A percentile compares a stretch with the other conserved stretches of the same genome.
These are phyloP conservation scores for Globisporangium abappressorium DNA, from an alignment of 352 stramenopile species.

Conservation along the genomic window DNA sequence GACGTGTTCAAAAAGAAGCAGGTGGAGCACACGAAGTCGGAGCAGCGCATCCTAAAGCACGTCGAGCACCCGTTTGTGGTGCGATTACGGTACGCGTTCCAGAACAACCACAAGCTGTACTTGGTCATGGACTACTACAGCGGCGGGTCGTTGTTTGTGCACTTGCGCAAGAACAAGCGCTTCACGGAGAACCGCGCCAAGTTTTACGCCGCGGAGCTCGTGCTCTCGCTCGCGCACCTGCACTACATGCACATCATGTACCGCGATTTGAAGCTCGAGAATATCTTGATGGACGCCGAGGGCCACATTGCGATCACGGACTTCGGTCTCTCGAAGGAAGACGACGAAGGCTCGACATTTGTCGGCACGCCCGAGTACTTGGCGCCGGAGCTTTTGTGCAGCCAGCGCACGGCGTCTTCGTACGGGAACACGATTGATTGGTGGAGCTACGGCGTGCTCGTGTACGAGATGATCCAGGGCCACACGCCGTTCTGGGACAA, in stretches of 20 bases:
- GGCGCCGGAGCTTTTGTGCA: conserved; percentile 75
- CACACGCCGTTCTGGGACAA: conserved; percentile 84
- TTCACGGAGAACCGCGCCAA: conserved; percentile 65
- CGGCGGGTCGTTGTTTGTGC: conserved; percentile 82
- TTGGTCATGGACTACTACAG: conserved; percentile 90
- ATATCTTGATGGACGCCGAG: conserved; percentile 86
- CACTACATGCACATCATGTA: conserved; percentile 90
- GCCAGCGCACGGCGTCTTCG: conserved; percentile 61
- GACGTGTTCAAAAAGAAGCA: conserved; percentile 87
- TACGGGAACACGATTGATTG: conserved; percentile 88
- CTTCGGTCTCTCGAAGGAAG: conserved; percentile 86
- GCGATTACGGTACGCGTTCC: conserved; percentile 83
- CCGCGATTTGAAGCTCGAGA: conserved; percentile 88
- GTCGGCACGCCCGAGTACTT: conserved; percentile 84
- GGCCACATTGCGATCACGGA: conserved; percentile 86
- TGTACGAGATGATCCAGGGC: conserved; percentile 88
- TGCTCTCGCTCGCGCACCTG: conserved; percentile 78
- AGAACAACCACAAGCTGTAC: conserved; percentile 87
- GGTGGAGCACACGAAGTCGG: conserved; percentile 86
- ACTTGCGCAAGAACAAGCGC: conserved; percentile 73
- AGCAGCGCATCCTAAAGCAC: conserved; percentile 87
- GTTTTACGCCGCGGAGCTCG: conserved; percentile 87
- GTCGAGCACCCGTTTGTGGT: conserved; percentile 89
- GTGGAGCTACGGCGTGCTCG: conserved; percentile 83
- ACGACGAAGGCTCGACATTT: conserved; percentile 82